Conservation (phyloP, 352 stramenopile genomes). For the Peronosclerospora sorghi region DNA sequence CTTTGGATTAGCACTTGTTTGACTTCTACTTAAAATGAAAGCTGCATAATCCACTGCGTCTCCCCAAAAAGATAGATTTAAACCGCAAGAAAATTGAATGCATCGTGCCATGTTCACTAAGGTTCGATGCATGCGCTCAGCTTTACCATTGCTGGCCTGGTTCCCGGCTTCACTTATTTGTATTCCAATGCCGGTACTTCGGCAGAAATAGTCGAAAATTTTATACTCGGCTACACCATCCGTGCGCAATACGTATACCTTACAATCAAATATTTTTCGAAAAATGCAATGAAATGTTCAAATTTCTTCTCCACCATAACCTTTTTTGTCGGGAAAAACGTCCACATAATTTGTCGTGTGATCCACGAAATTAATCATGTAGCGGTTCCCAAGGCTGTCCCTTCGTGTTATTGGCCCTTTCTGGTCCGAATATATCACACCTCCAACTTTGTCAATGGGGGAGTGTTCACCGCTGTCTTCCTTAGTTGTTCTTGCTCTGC, state of each 20-base stretch:
- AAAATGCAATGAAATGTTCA: slow-evolving; percentile 3
- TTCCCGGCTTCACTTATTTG: slow-evolving; percentile 19
- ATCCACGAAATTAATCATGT: slow-evolving; percentile 2
- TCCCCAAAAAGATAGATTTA: slow-evolving; percentile 15
- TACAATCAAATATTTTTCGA: slow-evolving; percentile 4
- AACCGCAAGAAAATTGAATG: slow-evolving; percentile 14
- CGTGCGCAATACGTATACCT: slow-evolving; percentile 3
- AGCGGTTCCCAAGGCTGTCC: slow-evolving; percentile 1
- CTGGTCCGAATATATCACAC: slow-evolving; percentile 3
- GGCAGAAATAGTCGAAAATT: slow-evolving; percentile 22
- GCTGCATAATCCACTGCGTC: slow-evolving; percentile 16
- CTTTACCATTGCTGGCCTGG: slow-evolving; percentile 22
- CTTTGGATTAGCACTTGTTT: slow-evolving; percentile 8
- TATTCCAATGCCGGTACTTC: slow-evolving; percentile 4
- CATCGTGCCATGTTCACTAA: slow-evolving; percentile 21
- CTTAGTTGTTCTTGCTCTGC: slow-evolving; percentile 1
- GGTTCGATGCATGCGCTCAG: slow-evolving; percentile 5
- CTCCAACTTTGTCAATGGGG: slow-evolving; percentile 8
- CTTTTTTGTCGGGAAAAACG: slow-evolving; percentile 5
- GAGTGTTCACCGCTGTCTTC: slow-evolving; percentile 4
- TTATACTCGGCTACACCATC: slow-evolving; percentile 9
- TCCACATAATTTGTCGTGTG: slow-evolving; percentile 7
- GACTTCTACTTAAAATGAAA: slow-evolving; percentile 18
- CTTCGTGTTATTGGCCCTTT: slow-evolving; percentile 4
- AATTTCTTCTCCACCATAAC: slow-evolving; percentile 1